Base-by-base conservation (phyloP, 2,329 filamentous ascomycete species). In the Colletotrichum sp. region DNA sequence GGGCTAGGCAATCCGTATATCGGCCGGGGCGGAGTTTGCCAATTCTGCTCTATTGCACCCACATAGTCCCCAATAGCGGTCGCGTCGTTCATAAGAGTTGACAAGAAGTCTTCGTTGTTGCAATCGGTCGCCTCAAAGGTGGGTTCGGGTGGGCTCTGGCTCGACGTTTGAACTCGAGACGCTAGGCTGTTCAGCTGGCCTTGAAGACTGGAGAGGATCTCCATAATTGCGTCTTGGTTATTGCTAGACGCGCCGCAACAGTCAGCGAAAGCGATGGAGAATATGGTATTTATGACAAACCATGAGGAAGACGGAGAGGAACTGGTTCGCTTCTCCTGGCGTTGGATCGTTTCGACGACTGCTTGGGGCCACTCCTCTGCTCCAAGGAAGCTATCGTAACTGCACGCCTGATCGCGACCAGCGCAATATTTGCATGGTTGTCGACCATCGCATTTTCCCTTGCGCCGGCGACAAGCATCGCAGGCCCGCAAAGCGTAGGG, bases 1-100 rank as follows among this genome's bases (percentile, higher is more conserved):
- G 80, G 80, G 39, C 78, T 80, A 5, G 80, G 80, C 10, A 80
- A 80, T 1, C 79, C 80, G 28, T 78, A 80, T 15, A 81, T 81
- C 16, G 71, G 55, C 22, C 78, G 77, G 15, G 61, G 16, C n/a
- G 61, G 25, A 2, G 22, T 25, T 22, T 27, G 61, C 15, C 32
- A 36, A 9, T 34, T 25, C 25, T 39, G 61, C 15, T 25, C 32
- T 4, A 65, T 34, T 16, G 22, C n/a, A 16, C 34, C 32, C 13
- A 65, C 22, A 7, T 36, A 65, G 22, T 65, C 34, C 22, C 39
- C 61, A 39, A 25, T 36, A 25, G 13, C 61, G 15, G 13, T 65
- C 15, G 61, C 32, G 1, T 65, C 61, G 34, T 22, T 65, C 32
- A 65, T 36, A 4, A 65, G 61, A 43, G 18, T 65, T 18, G 61